These are phyloP conservation scores for Immersiella caudata DNA, from an alignment of 495 filamentous ascomycete species.

Conservation along the genomic window DNA sequence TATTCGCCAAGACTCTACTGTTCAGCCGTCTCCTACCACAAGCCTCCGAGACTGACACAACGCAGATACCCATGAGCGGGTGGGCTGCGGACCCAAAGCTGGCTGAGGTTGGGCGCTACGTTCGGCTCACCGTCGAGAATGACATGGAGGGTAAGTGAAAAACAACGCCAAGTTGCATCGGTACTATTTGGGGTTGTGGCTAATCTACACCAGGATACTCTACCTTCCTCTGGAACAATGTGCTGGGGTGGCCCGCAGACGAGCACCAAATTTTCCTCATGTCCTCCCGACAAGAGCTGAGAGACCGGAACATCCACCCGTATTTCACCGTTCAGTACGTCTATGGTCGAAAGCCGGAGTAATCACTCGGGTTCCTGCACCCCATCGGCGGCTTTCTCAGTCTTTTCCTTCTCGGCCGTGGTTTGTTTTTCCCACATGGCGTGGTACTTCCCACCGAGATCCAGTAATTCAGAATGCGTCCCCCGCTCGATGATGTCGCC, in stretches of 20 bases:
- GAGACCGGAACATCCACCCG: slow-evolving; percentile 2
- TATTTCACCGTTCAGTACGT: slow-evolving; percentile 5
- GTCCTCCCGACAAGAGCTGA: background rate
- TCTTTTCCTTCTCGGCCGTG: slow-evolving; percentile 22
- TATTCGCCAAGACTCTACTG: background rate
- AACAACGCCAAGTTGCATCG: too few species aligned
- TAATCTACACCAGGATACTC: slow-evolving; percentile 2
- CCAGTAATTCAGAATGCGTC: slow-evolving; percentile 79
- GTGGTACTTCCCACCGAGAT: slow-evolving; percentile 71
- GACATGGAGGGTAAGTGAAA: slow-evolving; percentile 6
- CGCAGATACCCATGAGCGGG: background rate
- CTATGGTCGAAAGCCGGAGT: slow-evolving; percentile 2
- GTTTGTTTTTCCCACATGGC: slow-evolving; percentile 90
- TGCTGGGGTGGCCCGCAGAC: slow-evolving; percentile 7
- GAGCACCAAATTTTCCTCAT: background rate
- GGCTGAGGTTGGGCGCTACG: background rate
- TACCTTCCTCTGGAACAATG: slow-evolving; percentile 3
- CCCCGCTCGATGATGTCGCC: slow-evolving; percentile 80
- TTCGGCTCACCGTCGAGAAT: background rate
- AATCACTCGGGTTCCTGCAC: too few species aligned
- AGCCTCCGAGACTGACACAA: too few species aligned
- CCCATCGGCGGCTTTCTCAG: too few species aligned
- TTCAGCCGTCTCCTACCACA: too few species aligned
- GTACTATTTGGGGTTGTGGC: too few species aligned
- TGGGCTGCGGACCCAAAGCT: slow-evolving; percentile 9